Evolutionary conservation across 2,329 filamentous ascomycete species (phyloP).

Genomic region (Beauveria sp.): DNA sequence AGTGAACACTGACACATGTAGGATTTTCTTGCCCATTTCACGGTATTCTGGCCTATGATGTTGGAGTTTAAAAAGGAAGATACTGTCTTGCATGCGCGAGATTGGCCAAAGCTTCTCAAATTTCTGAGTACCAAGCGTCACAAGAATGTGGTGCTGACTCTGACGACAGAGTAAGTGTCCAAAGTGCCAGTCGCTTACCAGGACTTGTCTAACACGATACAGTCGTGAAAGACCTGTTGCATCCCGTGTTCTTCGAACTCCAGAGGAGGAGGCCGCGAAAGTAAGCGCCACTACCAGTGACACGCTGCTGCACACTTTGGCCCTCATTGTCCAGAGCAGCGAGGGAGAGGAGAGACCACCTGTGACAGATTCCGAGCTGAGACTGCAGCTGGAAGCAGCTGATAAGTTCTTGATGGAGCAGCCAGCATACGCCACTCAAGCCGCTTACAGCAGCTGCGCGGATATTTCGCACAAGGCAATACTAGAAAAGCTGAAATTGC

Average conservation of each 20-base stretch:
- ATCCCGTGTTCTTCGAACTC: neutral
- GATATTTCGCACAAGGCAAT: conserved; percentile 18
- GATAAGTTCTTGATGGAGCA: conserved; percentile 22
- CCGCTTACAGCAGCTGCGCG: conserved; percentile 22
- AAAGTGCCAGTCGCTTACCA: neutral
- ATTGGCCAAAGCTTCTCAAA: conserved; percentile 25
- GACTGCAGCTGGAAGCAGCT: conserved; percentile 18
- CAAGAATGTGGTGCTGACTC: conserved; percentile 17
- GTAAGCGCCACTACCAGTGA: neutral
- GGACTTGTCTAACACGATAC: neutral
- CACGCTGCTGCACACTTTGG: neutral
- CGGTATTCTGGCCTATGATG: conserved; percentile 33
- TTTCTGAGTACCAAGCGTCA: conserved; percentile 16
- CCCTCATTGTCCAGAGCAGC: conserved; percentile 2
- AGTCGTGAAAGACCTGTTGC: neutral
- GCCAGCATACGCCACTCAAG: conserved; percentile 20
- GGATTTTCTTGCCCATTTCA: conserved; percentile 35
- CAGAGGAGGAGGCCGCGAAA: neutral
- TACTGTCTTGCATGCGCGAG: conserved; percentile 19
- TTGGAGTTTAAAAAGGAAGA: conserved; percentile 30
- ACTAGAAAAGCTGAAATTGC: conserved; percentile 17
- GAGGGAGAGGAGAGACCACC: conserved; percentile 9
- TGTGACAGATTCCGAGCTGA: conserved; percentile 14
- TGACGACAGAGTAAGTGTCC: conserved; percentile 17
- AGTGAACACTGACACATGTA: conserved; percentile 11